phyloP scores from a whole-genome alignment of 2,329 filamentous ascomycete genomes.

The Cercospora sp. region DNA sequence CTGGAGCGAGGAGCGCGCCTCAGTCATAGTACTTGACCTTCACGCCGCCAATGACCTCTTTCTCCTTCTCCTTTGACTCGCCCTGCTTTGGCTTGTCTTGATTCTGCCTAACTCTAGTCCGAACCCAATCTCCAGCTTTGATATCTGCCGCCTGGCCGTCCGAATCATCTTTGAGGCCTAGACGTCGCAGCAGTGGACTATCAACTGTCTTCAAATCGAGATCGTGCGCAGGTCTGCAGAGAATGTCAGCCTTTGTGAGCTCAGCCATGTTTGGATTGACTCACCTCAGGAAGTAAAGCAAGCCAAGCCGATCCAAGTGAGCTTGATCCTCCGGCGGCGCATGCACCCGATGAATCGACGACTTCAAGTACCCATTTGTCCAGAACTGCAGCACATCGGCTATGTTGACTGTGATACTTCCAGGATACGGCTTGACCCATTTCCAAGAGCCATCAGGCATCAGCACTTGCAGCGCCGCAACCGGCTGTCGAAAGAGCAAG shows the following conservation, averaged over 20 bases:
- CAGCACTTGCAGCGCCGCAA: constrained; percentile 45
- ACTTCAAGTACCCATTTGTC: constrained; percentile 49
- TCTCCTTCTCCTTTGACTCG: constrained; percentile 31
- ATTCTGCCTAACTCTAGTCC: constrained; percentile 34
- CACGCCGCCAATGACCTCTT: constrained; percentile 37
- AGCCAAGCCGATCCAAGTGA: constrained; percentile 46
- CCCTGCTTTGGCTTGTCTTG: constrained; percentile 28
- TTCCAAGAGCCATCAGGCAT: constrained; percentile 44
- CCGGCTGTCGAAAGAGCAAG: constrained; percentile 45
- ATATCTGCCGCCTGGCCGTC: constrained; percentile 28
- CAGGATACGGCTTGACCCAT: constrained; percentile 44
- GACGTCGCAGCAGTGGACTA: constrained; percentile 30
- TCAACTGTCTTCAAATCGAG: constrained; percentile 33
- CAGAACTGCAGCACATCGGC: constrained; percentile 44
- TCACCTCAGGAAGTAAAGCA: constrained; percentile 45
- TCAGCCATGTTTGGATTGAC: not conserved
- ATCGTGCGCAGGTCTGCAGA: constrained; percentile 31
- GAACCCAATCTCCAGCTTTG: constrained; percentile 35
- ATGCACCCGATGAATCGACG: constrained; percentile 53
- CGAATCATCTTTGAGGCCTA: constrained; percentile 28
- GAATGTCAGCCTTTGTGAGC: not conserved
- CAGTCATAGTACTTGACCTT: constrained; percentile 38
- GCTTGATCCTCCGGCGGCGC: constrained; percentile 52
- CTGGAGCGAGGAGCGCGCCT: not conserved
- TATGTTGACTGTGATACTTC: constrained; percentile 45